These are phyloP conservation scores for Podaxis pistillaris DNA, from an alignment of 768 basidiomycete species.

Conservation along the genomic window DNA sequence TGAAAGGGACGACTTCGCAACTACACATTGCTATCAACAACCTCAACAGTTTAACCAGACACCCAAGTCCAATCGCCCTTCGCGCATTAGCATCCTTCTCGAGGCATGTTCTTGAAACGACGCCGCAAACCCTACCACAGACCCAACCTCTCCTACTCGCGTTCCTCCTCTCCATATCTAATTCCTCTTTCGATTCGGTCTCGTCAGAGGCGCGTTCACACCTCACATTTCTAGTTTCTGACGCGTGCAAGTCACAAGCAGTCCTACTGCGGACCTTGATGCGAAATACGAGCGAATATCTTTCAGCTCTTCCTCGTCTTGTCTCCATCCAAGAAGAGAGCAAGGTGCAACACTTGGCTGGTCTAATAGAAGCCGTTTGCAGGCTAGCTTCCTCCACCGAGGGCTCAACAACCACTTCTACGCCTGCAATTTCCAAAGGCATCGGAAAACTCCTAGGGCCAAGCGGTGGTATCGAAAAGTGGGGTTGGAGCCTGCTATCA, in stretches of 20 bases:
- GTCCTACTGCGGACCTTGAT: slow-evolving; percentile 56
- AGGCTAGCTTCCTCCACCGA: slow-evolving; percentile 33
- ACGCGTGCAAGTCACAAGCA: slow-evolving; percentile 39
- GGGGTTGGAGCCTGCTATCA: slow-evolving; percentile 85
- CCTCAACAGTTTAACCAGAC: slow-evolving; percentile 66
- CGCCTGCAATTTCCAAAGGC: slow-evolving; percentile 42
- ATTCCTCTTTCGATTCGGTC: slow-evolving; percentile 54
- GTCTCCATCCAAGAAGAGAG: slow-evolving; percentile 69
- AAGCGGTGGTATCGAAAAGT: slow-evolving; percentile 81
- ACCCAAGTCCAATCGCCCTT: slow-evolving; percentile 69
- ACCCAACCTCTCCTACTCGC: slow-evolving; percentile 67
- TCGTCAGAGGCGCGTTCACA: slow-evolving; percentile 43
- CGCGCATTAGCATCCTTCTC: slow-evolving; percentile 57
- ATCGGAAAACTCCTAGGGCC: slow-evolving; percentile 75
- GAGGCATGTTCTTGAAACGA: slow-evolving; percentile 46
- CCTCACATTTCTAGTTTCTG: slow-evolving; percentile 45
- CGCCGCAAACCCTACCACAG: slow-evolving; percentile 63
- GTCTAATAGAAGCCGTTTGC: slow-evolving; percentile 72
- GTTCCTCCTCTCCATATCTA: slow-evolving; percentile 71
- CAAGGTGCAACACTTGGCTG: slow-evolving; percentile 68
- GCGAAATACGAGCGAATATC: slow-evolving; percentile 59
- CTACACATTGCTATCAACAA: slow-evolving; percentile 80
- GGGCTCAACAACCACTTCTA: slow-evolving; percentile 26
- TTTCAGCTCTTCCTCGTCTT: slow-evolving; percentile 70
- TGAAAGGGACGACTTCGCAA: slow-evolving; percentile 79